phyloP scores from a whole-genome alignment of 179 eudicot genomes.

The Gypsophila paniculata region DNA sequence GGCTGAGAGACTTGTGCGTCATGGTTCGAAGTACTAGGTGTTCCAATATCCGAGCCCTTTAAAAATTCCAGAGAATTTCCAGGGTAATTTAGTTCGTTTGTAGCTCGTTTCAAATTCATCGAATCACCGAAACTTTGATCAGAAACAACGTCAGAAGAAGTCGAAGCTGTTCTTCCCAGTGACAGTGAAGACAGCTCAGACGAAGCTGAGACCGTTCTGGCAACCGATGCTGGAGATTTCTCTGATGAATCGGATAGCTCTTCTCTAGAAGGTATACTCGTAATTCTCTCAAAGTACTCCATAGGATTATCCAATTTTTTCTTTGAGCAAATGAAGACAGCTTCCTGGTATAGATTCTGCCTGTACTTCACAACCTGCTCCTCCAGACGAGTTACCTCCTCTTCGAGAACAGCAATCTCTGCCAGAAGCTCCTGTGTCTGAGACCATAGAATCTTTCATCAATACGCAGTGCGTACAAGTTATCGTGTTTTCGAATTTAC shows the following conservation, averaged over 20 bases:
- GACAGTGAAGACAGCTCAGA: slow-evolving; percentile 32
- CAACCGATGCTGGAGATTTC: slow-evolving; percentile 30
- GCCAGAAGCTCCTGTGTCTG: slow-evolving; percentile 51
- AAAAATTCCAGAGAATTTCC: slow-evolving; percentile 6
- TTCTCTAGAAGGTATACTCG: slow-evolving; percentile 29
- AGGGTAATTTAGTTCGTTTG: slow-evolving; percentile 11
- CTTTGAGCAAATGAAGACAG: slow-evolving; percentile 41
- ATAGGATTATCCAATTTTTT: slow-evolving; percentile 33
- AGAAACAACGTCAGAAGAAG: slow-evolving; percentile 30
- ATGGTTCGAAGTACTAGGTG: not conserved
- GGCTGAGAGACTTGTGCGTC: slow-evolving; percentile 7
- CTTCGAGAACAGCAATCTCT: slow-evolving; percentile 44
- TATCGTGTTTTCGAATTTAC: not conserved
- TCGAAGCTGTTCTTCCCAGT: slow-evolving; percentile 40
- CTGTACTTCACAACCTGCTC: slow-evolving; percentile 40
- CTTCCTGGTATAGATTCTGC: slow-evolving; percentile 43
- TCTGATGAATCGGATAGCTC: slow-evolving; percentile 27
- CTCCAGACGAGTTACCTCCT: slow-evolving; percentile 44
- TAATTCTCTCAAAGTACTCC: slow-evolving; percentile 28
- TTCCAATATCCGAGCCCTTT: slow-evolving; percentile 5
- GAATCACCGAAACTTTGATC: slow-evolving; percentile 26
- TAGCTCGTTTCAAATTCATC: slow-evolving; percentile 22
- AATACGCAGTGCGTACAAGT: slow-evolving; percentile 3
- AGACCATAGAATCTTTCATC: slow-evolving; percentile 5
- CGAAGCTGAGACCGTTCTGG: slow-evolving; percentile 28